These are phyloP conservation scores for Nicotiana otophora DNA, from an alignment of 257 asterid genomes.

Conservation along the genomic window DNA sequence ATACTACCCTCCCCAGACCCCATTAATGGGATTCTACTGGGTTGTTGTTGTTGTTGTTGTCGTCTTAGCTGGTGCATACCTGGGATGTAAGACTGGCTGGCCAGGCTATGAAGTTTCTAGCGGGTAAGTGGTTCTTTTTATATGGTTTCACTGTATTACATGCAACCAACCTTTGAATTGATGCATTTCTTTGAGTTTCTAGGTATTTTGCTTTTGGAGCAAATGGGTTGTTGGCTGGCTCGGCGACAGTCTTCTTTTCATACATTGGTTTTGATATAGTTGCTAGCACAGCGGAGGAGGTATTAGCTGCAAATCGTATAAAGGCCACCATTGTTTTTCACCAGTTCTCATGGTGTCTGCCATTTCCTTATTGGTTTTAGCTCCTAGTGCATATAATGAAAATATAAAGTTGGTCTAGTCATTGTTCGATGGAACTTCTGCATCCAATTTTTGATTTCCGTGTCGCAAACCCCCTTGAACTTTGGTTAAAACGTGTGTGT, in stretches of 20 bases:
- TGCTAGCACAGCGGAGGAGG: slow-evolving; percentile 44
- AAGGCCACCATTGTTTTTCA: background rate
- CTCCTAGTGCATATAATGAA: background rate
- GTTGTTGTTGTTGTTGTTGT: too few relatives aligned
- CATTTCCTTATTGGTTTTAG: background rate
- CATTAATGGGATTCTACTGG: too few relatives aligned
- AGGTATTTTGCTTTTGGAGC: slow-evolving; percentile 34
- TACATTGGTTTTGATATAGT: slow-evolving; percentile 36
- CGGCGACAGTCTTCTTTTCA: slow-evolving; percentile 38
- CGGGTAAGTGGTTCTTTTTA: slow-evolving; percentile 15
- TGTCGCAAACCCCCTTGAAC: background rate
- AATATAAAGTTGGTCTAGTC: background rate
- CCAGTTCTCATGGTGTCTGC: background rate
- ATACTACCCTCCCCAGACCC: too few relatives aligned
- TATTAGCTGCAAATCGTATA: background rate
- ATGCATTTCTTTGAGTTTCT: slow-evolving; percentile 13
- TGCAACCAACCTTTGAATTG: background rate
- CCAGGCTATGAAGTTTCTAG: slow-evolving; percentile 24
- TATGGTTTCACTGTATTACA: background rate
- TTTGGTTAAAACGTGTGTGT: too few relatives aligned
- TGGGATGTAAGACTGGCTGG: slow-evolving; percentile 39
- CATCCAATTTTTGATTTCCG: background rate
- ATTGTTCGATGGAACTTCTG: background rate
- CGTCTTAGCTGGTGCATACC: slow-evolving; percentile 25
- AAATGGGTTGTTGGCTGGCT: slow-evolving; percentile 34